Evolutionary conservation across 371 early-diverging fungal genomes (phyloP).

Genomic region (Basidiobolus meristosporus): DNA sequence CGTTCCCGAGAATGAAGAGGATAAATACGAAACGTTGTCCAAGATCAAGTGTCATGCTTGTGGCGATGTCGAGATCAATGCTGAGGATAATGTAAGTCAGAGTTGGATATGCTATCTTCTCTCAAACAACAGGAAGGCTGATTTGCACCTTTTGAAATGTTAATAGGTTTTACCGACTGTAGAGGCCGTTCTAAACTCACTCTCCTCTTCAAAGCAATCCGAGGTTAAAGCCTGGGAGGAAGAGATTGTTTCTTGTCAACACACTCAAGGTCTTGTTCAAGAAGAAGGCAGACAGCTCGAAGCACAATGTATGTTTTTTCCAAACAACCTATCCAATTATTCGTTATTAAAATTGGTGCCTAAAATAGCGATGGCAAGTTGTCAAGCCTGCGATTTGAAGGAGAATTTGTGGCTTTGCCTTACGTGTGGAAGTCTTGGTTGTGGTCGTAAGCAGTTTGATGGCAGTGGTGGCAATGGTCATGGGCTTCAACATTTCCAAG

Average conservation of each 20-base stretch:
- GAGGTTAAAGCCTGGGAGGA: constrained; percentile 89
- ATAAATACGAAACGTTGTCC: constrained; percentile 33
- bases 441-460: constrained; percentile 83
- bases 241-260: constrained; percentile 62
- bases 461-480: constrained; percentile 99
- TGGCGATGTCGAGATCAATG: constrained; percentile 13
- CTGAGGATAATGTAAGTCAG: constrained; percentile 4
- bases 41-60: constrained; percentile 51
- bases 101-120: background rate
- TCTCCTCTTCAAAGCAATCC: constrained; percentile 65
- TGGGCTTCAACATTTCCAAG: constrained; percentile 72
- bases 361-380: constrained; percentile 41
- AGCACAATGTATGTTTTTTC: constrained; percentile 6
- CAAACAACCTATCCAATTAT: background rate
- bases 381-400: constrained; percentile 71
- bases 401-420: constrained; percentile 72
- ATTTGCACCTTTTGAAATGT: background rate
- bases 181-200: constrained; percentile 43
- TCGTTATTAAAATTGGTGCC: background rate
- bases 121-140: background rate
- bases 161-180: constrained; percentile 29
- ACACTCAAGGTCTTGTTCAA: constrained; percentile 54
- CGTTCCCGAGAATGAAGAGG: constrained; percentile 41
- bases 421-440: constrained; percentile 55
- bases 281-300: constrained; percentile 20